Evolutionary conservation across 2,329 filamentous ascomycete genomes (phyloP).

Genomic region (Scytalidium lignicola): DNA sequence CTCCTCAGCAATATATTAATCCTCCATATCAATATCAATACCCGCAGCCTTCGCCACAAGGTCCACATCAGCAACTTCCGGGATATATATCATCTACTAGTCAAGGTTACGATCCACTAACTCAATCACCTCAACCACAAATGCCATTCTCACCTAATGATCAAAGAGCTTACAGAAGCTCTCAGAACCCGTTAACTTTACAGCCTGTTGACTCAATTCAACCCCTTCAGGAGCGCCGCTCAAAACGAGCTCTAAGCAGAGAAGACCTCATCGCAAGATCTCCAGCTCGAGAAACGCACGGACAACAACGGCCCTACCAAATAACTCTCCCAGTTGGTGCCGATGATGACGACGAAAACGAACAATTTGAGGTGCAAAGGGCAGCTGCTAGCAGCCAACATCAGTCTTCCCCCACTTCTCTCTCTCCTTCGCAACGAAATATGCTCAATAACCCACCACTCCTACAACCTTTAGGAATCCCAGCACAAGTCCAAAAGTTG

Average conservation of each 20-base stretch:
- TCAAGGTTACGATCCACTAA: not conserved
- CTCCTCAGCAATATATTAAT: constrained; percentile 5
- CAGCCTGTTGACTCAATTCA: not conserved
- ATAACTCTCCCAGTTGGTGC: constrained; percentile 19
- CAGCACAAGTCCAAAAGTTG: constrained; percentile 7
- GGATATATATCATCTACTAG: not conserved
- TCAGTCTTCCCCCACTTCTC: not conserved
- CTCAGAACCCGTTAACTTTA: not conserved
- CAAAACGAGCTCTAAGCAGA: constrained; percentile 10
- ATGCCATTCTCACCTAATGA: not conserved
- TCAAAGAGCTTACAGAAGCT: not conserved
- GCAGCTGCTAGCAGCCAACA: not conserved
- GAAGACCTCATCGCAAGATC: constrained; percentile 26
- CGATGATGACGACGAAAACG: constrained; percentile 8
- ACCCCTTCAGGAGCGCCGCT: not conserved
- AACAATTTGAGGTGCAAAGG: constrained; percentile 1
- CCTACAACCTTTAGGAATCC: not conserved
- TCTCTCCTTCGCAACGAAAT: not conserved
- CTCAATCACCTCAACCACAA: not conserved
- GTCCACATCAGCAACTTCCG: not conserved
- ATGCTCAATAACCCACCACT: not conserved
- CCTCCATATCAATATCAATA: not conserved
- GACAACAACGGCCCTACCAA: constrained; percentile 27
- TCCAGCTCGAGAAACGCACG: constrained; percentile 17
- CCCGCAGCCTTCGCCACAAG: not conserved